These are phyloP conservation scores for Phytophthora crassamura DNA, from an alignment of 352 stramenopile species.

Conservation along the genomic window DNA sequence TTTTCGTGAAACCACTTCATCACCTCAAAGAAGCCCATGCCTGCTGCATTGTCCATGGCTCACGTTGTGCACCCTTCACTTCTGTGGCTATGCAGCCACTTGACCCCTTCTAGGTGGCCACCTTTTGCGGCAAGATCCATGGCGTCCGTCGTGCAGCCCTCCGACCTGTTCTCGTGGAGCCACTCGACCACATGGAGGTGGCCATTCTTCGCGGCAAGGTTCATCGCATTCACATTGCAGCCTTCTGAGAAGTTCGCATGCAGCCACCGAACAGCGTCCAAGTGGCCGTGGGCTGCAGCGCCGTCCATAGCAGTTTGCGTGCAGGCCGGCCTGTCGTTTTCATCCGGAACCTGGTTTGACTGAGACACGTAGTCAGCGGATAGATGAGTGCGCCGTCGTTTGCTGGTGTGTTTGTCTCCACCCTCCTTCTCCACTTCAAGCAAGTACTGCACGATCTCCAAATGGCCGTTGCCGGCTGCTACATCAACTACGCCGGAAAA, in stretches of 20 bases:
- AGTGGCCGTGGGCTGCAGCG: constrained; percentile 15
- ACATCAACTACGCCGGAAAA: constrained; percentile 13
- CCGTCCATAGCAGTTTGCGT: constrained; percentile 16
- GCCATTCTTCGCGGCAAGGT: constrained; percentile 15
- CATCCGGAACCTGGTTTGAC: background rate
- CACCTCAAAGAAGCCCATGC: constrained; percentile 1
- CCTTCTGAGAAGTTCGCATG: constrained; percentile 6
- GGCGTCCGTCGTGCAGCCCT: constrained; percentile 5
- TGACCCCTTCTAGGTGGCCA: constrained; percentile 14
- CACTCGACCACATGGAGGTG: constrained; percentile 21
- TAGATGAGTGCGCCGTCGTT: background rate
- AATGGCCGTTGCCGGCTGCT: constrained; percentile 19
- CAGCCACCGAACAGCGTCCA: constrained; percentile 20
- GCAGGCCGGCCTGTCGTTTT: background rate
- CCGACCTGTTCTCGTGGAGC: constrained; percentile 13
- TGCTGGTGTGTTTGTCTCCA: background rate
- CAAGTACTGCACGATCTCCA: constrained; percentile 22
- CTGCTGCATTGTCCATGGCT: constrained; percentile 18
- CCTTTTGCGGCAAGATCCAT: constrained; percentile 20
- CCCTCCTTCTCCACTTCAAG: constrained; percentile 10
- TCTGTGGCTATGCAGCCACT: constrained; percentile 18
- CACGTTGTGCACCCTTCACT: constrained; percentile 12
- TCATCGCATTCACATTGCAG: constrained; percentile 14
- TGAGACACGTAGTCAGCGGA: background rate
- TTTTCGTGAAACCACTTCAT: constrained; percentile 21